These are phyloP conservation scores for Debaryomyces maramus DNA, from an alignment of 805 yeast genomes.

Conservation along the genomic window DNA sequence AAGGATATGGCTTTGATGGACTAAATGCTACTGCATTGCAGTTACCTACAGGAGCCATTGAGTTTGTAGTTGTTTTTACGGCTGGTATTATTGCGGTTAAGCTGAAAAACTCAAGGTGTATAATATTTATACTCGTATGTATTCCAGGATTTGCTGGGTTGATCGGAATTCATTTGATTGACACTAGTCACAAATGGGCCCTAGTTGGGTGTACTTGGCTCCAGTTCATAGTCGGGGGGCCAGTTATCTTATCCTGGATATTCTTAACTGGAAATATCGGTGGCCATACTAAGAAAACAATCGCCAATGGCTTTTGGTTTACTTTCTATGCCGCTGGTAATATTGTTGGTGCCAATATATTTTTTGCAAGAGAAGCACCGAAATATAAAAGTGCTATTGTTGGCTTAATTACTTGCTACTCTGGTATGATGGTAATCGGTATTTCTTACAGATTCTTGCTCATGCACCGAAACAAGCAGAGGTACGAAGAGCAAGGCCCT, in stretches of 20 bases:
- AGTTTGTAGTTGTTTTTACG: slow-evolving; percentile 24
- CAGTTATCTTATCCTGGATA: slow-evolving; percentile 28
- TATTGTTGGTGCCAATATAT: slow-evolving; percentile 26
- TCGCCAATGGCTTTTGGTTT: slow-evolving; percentile 22
- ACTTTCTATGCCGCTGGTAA: slow-evolving; percentile 29
- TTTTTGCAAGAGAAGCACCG: slow-evolving; percentile 24
- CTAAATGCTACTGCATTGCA: slow-evolving; percentile 27
- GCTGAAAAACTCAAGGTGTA: slow-evolving; percentile 17
- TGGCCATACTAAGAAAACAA: slow-evolving; percentile 26
- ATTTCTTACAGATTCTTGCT: slow-evolving; percentile 13
- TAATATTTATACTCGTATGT: slow-evolving; percentile 17
- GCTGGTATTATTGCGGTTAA: slow-evolving; percentile 25
- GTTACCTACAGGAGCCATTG: slow-evolving; percentile 28
- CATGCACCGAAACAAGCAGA: slow-evolving; percentile 15
- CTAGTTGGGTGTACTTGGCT: slow-evolving; percentile 32
- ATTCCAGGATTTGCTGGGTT: slow-evolving; percentile 26
- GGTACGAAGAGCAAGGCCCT: slow-evolving; percentile 19
- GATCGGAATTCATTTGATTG: slow-evolving; percentile 22
- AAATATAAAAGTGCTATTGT: slow-evolving; percentile 24
- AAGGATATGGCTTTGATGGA: slow-evolving; percentile 32
- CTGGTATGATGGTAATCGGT: slow-evolving; percentile 19
- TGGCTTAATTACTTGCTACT: slow-evolving; percentile 23
- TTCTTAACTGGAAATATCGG: slow-evolving; percentile 21
- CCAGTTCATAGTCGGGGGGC: slow-evolving; percentile 30
- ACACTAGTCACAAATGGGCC: slow-evolving; percentile 21